Conservation (phyloP, 208 protist species). For the Vickermania ingenoplastis region DNA sequence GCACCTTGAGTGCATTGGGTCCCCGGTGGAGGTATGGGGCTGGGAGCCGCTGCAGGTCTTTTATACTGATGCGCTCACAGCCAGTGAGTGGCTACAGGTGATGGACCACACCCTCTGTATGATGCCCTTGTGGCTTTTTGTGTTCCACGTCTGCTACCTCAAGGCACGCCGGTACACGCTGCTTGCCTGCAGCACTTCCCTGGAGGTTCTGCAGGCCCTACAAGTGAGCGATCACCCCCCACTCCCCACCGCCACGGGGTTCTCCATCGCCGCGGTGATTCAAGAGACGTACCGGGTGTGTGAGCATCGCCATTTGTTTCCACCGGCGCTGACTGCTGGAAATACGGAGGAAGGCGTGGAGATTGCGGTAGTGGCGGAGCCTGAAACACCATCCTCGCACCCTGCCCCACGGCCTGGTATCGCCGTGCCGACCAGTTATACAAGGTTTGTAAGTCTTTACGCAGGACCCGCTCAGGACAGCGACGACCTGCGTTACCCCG, state of each 20-base stretch:
- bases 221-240: background rate
- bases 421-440: background rate
- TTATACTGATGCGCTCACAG: slow-evolving; percentile 65
- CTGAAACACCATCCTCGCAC: background rate
- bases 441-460: background rate
- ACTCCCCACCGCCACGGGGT: background rate
- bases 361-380: background rate
- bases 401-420: background rate
- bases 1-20: slow-evolving; percentile 43
- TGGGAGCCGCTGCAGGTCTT: slow-evolving; percentile 55
- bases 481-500: background rate
- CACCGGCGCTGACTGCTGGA: background rate
- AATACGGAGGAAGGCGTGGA: background rate
- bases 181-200: slow-evolving; percentile 16
- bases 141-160: slow-evolving; percentile 54
- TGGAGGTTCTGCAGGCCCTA: slow-evolving; percentile 37
- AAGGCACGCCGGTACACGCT: slow-evolving; percentile 25
- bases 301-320: slow-evolving; percentile 8
- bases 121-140: slow-evolving; percentile 70
- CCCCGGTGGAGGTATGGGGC: slow-evolving; percentile 52
- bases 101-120: slow-evolving; percentile 82
- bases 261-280: slow-evolving; percentile 27
- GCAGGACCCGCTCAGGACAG: background rate
- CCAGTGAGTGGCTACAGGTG: slow-evolving; percentile 78
- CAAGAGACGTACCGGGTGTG: slow-evolving; percentile 37